Conservation (phyloP, 2,329 filamentous ascomycete species). For the Aspergillus sp. region DNA sequence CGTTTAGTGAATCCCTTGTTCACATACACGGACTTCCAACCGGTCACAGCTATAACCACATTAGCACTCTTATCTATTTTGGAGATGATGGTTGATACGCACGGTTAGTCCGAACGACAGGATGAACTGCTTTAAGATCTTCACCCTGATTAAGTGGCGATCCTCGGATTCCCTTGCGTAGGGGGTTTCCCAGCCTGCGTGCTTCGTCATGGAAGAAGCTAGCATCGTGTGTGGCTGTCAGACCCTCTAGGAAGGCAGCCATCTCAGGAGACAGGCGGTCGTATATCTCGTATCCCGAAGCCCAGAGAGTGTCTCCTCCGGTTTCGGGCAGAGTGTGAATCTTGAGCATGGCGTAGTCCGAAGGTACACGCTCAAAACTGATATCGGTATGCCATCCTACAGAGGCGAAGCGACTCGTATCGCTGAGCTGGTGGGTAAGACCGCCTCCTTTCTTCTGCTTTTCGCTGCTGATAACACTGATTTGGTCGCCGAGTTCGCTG, state of each 20-base stretch:
- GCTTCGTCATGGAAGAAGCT: slow-evolving; percentile 55
- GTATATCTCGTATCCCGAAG: slow-evolving; percentile 67
- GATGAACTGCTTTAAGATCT: slow-evolving; percentile 56
- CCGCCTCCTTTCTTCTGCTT: slow-evolving; percentile 51
- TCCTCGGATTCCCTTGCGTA: slow-evolving; percentile 52
- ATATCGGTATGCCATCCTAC: slow-evolving; percentile 63
- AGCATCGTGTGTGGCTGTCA: slow-evolving; percentile 60
- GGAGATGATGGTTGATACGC: not conserved
- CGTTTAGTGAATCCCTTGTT: slow-evolving; percentile 44
- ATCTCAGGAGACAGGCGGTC: slow-evolving; percentile 61
- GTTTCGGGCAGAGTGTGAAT: slow-evolving; percentile 58
- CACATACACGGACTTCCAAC: slow-evolving; percentile 60
- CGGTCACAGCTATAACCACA: slow-evolving; percentile 51
- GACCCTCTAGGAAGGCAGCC: slow-evolving; percentile 59
- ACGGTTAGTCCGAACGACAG: slow-evolving; percentile 61
- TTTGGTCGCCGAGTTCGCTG: slow-evolving; percentile 61
- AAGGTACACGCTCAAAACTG: slow-evolving; percentile 64
- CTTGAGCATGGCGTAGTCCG: slow-evolving; percentile 64
- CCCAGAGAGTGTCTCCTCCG: slow-evolving; percentile 66
- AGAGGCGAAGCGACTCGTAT: slow-evolving; percentile 42
- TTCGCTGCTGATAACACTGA: slow-evolving; percentile 64
- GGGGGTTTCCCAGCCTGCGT: slow-evolving; percentile 22
- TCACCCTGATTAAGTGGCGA: slow-evolving; percentile 58
- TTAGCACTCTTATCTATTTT: not conserved
- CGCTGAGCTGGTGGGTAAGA: slow-evolving; percentile 34